Evolutionary conservation across 164 flowering plant genomes (phyloP).

Genomic region (Tetrastigma voinierianum): DNA sequence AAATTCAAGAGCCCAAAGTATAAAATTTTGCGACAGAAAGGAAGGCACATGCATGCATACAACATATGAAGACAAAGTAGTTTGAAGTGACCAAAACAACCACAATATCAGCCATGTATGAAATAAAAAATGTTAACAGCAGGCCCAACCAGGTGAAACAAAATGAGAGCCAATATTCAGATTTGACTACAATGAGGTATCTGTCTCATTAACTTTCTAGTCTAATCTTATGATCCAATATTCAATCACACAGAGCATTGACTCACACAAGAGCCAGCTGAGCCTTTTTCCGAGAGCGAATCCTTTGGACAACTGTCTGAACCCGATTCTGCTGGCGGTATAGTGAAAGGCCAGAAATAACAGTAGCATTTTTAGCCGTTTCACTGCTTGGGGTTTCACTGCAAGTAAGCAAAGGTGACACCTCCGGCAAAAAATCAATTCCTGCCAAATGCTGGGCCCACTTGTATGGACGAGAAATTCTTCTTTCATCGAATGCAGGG

Average conservation of each 20-base stretch:
- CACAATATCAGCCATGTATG: conserved; percentile 7
- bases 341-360: conserved; percentile 68
- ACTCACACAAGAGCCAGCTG: conserved; percentile 97
- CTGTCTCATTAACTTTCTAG: conserved; percentile 13
- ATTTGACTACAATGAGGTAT: conserved; percentile 22
- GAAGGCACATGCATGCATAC: not conserved
- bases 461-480: conserved; percentile 79
- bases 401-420: conserved; percentile 56
- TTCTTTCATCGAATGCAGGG: conserved; percentile 58
- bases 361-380: conserved; percentile 35
- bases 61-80: conserved; percentile 1
- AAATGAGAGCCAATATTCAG: conserved; percentile 17
- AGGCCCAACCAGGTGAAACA: conserved; percentile 7
- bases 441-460: conserved; percentile 99
- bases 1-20: conserved; percentile 4
- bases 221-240: conserved; percentile 19
- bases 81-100: conserved; percentile 3
- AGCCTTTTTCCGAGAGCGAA: conserved; percentile 83
- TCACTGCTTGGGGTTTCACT: conserved; percentile 45
- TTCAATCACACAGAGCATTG: conserved; percentile 42
- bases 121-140: conserved; percentile 13
- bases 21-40: not conserved
- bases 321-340: conserved; percentile 91
- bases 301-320: conserved; percentile 75
- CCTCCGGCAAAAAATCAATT: conserved; percentile 90